Evolutionary conservation across 2,329 filamentous ascomycete species (phyloP).

Genomic region (Exophiala calicioides): DNA sequence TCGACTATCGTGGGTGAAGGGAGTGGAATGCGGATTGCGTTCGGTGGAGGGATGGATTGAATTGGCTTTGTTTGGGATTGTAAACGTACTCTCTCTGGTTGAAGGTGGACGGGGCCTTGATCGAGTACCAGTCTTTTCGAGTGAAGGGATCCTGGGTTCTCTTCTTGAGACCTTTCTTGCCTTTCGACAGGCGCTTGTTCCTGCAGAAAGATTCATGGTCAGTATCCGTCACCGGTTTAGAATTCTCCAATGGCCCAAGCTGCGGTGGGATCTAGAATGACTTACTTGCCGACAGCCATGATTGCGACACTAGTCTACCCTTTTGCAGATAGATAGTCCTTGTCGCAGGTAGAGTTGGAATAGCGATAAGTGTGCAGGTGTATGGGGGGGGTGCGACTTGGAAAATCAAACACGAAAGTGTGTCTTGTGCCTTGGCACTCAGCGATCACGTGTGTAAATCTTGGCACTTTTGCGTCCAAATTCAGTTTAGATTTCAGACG

Average conservation of each 20-base stretch:
- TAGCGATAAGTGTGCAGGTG: too few relatives aligned
- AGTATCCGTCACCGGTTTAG: too few relatives aligned
- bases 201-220: conserved; percentile 44
- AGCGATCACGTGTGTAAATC: too few relatives aligned
- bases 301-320: conserved; percentile 38
- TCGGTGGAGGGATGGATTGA: too few relatives aligned
- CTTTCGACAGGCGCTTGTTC: conserved; percentile 99
- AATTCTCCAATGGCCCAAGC: not conserved
- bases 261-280: conserved; percentile 28
- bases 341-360: too few relatives aligned
- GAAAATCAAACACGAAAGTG: too few relatives aligned
- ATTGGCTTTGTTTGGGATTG: conserved; percentile 21
- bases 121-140: conserved; percentile 98
- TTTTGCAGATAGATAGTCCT: conserved; percentile 11
- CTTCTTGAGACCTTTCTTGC: conserved; percentile 99
- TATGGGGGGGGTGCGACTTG: too few relatives aligned
- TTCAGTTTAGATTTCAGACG: too few relatives aligned
- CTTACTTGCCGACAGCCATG: conserved; percentile 82
- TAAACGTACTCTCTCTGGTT: conserved; percentile 86
- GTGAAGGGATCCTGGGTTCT: conserved; percentile 96
- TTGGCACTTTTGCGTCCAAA: too few relatives aligned
- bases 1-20: too few relatives aligned
- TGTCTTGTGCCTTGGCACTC: too few relatives aligned
- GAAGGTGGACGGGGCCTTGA: conserved; percentile 98
- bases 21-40: too few relatives aligned